These are phyloP conservation scores for Tricholoma sp. DNA, from an alignment of 768 basidiomycete genomes.

Conservation along the genomic window DNA sequence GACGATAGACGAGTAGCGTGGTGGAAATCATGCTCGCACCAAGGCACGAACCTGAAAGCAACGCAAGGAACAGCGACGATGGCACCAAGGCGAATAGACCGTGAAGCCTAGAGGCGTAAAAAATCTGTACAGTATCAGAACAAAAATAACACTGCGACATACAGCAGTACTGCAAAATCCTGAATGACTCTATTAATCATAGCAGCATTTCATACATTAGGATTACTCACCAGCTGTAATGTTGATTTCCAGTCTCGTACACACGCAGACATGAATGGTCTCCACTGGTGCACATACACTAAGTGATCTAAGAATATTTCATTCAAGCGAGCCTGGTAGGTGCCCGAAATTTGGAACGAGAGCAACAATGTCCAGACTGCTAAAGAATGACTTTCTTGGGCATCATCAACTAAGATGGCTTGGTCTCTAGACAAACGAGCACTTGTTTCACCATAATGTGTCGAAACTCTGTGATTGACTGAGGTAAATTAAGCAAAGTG, in stretches of 20 bases:
- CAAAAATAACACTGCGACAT: slow-evolving; percentile 4
- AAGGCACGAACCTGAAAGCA: slow-evolving; percentile 27
- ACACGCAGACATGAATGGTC: slow-evolving; percentile 37
- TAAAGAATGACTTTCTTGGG: slow-evolving; percentile 29
- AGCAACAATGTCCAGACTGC: slow-evolving; percentile 29
- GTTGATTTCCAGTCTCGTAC: slow-evolving; percentile 47
- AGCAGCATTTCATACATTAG: neutral
- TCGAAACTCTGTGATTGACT: slow-evolving; percentile 50
- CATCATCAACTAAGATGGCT: slow-evolving; percentile 37
- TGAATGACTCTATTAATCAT: neutral
- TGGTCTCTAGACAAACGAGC: slow-evolving; percentile 52
- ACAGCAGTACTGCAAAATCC: slow-evolving; percentile 25
- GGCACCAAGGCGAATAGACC: slow-evolving; percentile 26
- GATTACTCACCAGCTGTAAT: slow-evolving; percentile 31
- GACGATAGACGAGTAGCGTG: slow-evolving; percentile 30
- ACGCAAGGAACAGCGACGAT: slow-evolving; percentile 22
- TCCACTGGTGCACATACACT: slow-evolving; percentile 53
- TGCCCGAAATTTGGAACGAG: slow-evolving; percentile 42
- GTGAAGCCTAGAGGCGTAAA: slow-evolving; percentile 25
- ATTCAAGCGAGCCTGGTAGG: slow-evolving; percentile 37
- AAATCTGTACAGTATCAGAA: neutral
- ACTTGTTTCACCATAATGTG: slow-evolving; percentile 50
- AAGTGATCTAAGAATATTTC: slow-evolving; percentile 50
- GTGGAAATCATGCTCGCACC: slow-evolving; percentile 32
- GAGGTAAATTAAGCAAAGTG: slow-evolving; percentile 5